Evolutionary conservation across 768 basidiomycete species (phyloP), one percentile per base, ranked within the genome.

Genomic region (Kwoniella bestiolae): DNA sequence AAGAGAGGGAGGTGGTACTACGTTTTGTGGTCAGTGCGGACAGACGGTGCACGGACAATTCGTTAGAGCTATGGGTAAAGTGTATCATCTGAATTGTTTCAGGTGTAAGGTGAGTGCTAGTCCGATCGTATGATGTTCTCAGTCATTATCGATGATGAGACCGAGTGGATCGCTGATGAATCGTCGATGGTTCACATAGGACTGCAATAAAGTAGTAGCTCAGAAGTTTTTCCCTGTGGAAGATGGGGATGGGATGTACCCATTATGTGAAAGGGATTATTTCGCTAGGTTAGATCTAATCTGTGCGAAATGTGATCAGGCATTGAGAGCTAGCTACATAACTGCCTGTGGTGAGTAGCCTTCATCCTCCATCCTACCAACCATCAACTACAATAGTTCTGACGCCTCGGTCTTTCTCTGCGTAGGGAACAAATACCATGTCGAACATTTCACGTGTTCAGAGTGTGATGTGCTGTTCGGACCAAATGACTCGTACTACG

Each of bases 151-250:
- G 26, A 23, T 29, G 12, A 41, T 8, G 38, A 4, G 38, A 41
- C 12, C 14, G 12, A 51, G 52, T n/a, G 35, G 1, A 23, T 49
- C 29, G 61, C 56, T 64, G 59, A 66, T 21, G 0, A 8, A 11
- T n/a, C 26, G 45, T 28, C 14, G 18, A 14, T 26, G 26, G 21
- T 29, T 3, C 56, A 23, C 21, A 25, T 77, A 97, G 95, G 96
- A 99, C 79, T 99, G 96, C 77, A 90, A 91, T 72, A 89, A 90
- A 75, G 91, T 97, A 51, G 96, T 99, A 46, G 96, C 96, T 29
- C 91, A 91, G 66, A 99, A 98, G 81, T 99, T 99, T 84, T 99
- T 99, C 82, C 95, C 96, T 21, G 91, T 98, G 74, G 95, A 98
- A 76, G 92, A 92, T 1, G 85, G 88, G 50, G 92, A 93, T 75